Conservation (phyloP, 768 basidiomycete species). For the Leccinum arenicola region DNA sequence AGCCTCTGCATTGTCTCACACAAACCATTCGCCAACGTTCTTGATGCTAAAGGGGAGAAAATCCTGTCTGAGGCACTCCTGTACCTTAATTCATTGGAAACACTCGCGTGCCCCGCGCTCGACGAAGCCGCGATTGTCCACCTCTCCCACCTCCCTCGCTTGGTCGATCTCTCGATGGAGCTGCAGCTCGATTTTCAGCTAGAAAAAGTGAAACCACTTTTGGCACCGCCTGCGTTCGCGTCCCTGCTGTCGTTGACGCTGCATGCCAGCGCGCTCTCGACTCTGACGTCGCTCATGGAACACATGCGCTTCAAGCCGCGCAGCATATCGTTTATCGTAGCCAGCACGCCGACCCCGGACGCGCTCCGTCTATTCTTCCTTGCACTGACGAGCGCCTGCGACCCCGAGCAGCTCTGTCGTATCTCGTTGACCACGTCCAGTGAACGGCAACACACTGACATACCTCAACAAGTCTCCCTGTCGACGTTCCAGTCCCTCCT, state of each 20-base stretch:
- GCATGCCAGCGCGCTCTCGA: conserved; percentile 7
- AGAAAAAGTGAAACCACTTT: conserved; percentile 10
- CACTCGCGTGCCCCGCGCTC: conserved; percentile 18
- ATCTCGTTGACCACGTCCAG: conserved; percentile 12
- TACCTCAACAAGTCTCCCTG: conserved; percentile 7
- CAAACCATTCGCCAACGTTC: neutral
- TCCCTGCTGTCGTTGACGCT: conserved; percentile 12
- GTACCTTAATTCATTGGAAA: conserved; percentile 14
- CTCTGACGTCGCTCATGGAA: conserved; percentile 22
- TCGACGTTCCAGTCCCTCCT: conserved; percentile 21
- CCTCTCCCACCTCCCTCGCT: conserved; percentile 20
- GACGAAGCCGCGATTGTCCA: conserved; percentile 22
- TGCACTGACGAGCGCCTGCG: conserved; percentile 14
- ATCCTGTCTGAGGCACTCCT: conserved; percentile 23
- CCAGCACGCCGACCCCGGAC: conserved; percentile 9
- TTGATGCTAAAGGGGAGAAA: conserved; percentile 15
- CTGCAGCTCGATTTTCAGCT: conserved; percentile 14
- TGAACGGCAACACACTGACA: neutral
- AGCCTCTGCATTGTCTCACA: conserved; percentile 5
- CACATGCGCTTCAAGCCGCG: conserved; percentile 16
- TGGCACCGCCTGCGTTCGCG: conserved; percentile 18
- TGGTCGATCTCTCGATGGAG: conserved; percentile 14
- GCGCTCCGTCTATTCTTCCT: conserved; percentile 23
- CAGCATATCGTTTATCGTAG: conserved; percentile 16
- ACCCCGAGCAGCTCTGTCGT: conserved; percentile 1